Percentiles rank a stretch among this genome's conserved stretches.
These are phyloP conservation scores for Aspergillus sclerotialis DNA, from an alignment of 2,329 filamentous ascomycete species.

Conservation along the genomic window DNA sequence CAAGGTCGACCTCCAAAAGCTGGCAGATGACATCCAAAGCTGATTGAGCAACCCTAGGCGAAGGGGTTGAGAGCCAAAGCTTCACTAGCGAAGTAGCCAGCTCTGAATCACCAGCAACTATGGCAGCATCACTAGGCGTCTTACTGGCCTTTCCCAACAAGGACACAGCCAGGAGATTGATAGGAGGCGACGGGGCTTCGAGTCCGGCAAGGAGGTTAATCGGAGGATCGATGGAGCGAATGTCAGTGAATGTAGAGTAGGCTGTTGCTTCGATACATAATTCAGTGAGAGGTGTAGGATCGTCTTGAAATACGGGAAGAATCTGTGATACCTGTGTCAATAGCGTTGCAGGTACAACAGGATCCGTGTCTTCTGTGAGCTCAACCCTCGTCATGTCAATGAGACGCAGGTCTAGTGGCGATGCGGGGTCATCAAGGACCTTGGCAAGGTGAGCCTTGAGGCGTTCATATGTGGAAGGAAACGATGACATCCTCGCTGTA, in stretches of 20 bases:
- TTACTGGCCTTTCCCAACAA: conserved; percentile 51
- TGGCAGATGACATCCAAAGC: conserved; percentile 47
- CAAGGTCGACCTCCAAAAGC: conserved; percentile 46
- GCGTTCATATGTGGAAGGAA: too few species aligned
- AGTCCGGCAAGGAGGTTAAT: conserved; percentile 52
- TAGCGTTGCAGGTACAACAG: conserved; percentile 30
- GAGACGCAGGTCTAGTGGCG: conserved; percentile 39
- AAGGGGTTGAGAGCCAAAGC: conserved; percentile 52
- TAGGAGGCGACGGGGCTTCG: conserved; percentile 41
- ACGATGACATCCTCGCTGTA: too few species aligned
- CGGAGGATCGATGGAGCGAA: conserved; percentile 41
- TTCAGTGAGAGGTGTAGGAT: conserved; percentile 49
- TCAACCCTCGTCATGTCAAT: conserved; percentile 46
- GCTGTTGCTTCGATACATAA: conserved; percentile 45
- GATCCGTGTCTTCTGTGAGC: conserved; percentile 29
- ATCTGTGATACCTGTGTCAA: conserved; percentile 44
- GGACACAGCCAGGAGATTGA: conserved; percentile 51
- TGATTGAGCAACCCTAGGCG: conserved; percentile 49
- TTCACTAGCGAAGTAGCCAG: conserved; percentile 49
- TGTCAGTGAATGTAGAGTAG: conserved; percentile 44
- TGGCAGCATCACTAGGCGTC: conserved; percentile 48
- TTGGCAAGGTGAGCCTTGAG: conserved; percentile 38
- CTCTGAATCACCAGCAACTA: conserved; percentile 50
- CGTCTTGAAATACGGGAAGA: conserved; percentile 49
- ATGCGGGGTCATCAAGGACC: conserved; percentile 39